Evolutionary conservation across 192 early-diverging fungal species (phyloP), one percentile per base, ranked within the genome.

Genomic region (Lobosporangium transversale): DNA sequence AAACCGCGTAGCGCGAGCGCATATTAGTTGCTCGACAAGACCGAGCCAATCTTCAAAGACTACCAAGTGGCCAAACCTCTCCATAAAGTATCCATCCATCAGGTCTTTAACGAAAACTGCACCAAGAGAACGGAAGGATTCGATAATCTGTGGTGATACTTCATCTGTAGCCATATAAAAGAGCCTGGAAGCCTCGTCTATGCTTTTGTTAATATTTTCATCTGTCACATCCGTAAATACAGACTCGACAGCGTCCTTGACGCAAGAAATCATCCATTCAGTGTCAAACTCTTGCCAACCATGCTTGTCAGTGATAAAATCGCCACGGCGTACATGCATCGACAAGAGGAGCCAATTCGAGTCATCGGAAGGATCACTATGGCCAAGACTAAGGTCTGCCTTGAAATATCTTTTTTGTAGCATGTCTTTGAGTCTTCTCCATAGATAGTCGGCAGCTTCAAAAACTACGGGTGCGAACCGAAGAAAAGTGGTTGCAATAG

Each of bases 31-130:
- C 61, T 64, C 55, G 0, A 73, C 53, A 4, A 64, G 36, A 4
- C 61, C 70, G 21, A 74, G 52, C 55, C 70, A 74, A 32, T 74
- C 70, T 35, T 74, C 70, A 37, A 23, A 57, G 0, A 52, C 62
- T 11, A 62, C 17, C 30, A 71, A 36, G 61, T 64, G 48, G 15
- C 36, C 35, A 26, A 63, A 71, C 30, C 53, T 32, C 8, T 30
- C 20, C 11, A 63, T 55, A 40, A 71, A 71, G 1, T 7, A 3
- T 4, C 29, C 53, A 33, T 65, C 62, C 1, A 74, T 58, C 37
- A 74, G 30, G 40, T 65, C 62, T 20, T 74, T 56, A 15, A 65
- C 64, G 1, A 65, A 27, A 10, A 74, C 40, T 15, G 55, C 70
- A 15, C 62, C 62, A 0, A 74, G 31, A 30, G 70, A 51, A 15